These are phyloP conservation scores for Pestalotiopsis sp. DNA, from an alignment of 2,329 filamentous ascomycete species.

Conservation along the genomic window DNA sequence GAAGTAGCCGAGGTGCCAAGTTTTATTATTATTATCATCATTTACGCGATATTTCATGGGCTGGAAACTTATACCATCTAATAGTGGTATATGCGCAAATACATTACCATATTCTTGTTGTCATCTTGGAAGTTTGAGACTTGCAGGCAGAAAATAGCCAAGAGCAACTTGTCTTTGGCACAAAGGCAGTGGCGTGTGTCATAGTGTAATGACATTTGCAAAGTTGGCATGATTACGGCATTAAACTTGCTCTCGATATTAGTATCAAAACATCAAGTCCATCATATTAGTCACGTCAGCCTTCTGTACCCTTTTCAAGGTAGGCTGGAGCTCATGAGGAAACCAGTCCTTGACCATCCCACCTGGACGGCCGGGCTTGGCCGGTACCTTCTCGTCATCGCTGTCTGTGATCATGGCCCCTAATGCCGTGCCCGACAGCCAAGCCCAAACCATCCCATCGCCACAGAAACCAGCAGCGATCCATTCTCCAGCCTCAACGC, in stretches of 20 bases:
- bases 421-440: conserved; percentile 51
- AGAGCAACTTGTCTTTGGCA: too few species aligned
- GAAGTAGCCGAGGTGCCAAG: too few species aligned
- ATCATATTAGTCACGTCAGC: conserved; percentile 39
- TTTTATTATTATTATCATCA: too few species aligned
- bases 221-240: too few species aligned
- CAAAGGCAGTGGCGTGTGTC: too few species aligned
- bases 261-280: conserved; percentile 14
- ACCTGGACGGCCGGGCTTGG: conserved; percentile 35
- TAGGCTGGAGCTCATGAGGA: conserved; percentile 37
- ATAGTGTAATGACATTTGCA: too few species aligned
- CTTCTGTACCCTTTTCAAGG: conserved; percentile 35
- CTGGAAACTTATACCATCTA: too few species aligned
- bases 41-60: too few species aligned
- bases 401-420: conserved; percentile 48
- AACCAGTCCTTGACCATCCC: conserved; percentile 44
- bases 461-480: conserved; percentile 54
- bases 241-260: background rate
- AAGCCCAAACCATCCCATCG: conserved; percentile 57
- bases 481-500: conserved; percentile 45
- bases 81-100: too few species aligned
- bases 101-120: too few species aligned
- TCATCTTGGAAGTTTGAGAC: too few species aligned
- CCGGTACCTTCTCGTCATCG: conserved; percentile 32
- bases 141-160: too few species aligned